Percentiles rank a stretch among this genome's conserved stretches.
Evolutionary conservation across 2,329 filamentous ascomycete species (phyloP).

Genomic region (Pyrenophora teres): DNA sequence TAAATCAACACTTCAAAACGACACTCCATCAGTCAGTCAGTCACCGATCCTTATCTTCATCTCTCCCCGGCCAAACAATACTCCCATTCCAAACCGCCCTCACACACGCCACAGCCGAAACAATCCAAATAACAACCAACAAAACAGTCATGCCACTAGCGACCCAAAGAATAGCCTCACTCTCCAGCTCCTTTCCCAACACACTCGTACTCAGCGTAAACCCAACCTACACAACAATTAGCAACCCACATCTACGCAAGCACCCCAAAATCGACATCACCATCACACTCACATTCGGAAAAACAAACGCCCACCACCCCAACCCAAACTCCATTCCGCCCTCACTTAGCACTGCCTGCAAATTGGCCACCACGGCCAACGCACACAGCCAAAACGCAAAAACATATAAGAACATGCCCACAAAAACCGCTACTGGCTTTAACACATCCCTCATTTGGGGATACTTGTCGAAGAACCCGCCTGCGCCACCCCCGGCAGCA

Average conservation of each 20-base stretch:
- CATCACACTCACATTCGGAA: conserved; percentile 40
- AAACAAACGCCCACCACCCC: conserved; percentile 62
- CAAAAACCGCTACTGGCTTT: conserved; percentile 48
- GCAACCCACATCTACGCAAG: too few relatives aligned
- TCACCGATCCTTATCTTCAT: conserved; percentile 34
- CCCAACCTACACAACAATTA: conserved; percentile 17
- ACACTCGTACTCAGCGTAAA: conserved; percentile 45
- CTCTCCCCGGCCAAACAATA: conserved; percentile 59
- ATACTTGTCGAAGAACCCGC: conserved; percentile 31
- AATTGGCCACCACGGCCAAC: conserved; percentile 39
- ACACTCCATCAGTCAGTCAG: too few relatives aligned
- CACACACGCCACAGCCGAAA: conserved; percentile 55
- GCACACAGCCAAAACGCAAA: conserved; percentile 60
- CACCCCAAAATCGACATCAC: too few relatives aligned
- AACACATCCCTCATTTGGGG: conserved; percentile 36
- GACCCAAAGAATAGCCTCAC: conserved; percentile 43
- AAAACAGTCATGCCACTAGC: conserved; percentile 56
- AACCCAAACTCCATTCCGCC: conserved; percentile 57
- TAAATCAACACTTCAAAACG: too few relatives aligned
- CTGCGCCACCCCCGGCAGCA: conserved; percentile 47
- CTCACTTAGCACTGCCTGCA: conserved; percentile 6
- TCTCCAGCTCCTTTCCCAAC: conserved; percentile 40
- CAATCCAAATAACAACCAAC: conserved; percentile 57
- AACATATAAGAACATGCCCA: conserved; percentile 66
- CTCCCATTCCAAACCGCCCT: conserved; percentile 56